Conservation (phyloP, 495 filamentous ascomycete species). For the Aspergillus conjunctus region DNA sequence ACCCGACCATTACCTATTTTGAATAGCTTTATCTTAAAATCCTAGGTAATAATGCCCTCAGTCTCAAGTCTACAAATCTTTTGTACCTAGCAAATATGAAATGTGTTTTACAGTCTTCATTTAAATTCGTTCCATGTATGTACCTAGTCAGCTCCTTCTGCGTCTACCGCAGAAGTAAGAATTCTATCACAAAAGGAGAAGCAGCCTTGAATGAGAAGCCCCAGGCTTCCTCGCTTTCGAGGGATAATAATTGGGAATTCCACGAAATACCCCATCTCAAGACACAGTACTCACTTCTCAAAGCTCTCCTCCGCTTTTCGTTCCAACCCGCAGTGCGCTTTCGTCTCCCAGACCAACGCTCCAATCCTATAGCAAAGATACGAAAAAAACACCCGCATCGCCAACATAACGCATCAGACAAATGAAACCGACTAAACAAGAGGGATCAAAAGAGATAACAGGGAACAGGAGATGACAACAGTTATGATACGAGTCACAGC, state of each 20-base stretch:
- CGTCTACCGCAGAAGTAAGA: slow-evolving; percentile 10
- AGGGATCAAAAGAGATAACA: slow-evolving; percentile 1
- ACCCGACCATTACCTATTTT: too few species aligned
- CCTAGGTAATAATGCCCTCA: too few species aligned
- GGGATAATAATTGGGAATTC: slow-evolving; percentile 1
- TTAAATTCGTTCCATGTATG: slow-evolving; percentile 12
- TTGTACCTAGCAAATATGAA: not conserved
- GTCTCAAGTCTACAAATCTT: not conserved
- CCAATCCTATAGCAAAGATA: slow-evolving; percentile 2
- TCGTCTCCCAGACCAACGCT: not conserved
- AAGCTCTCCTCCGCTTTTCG: slow-evolving; percentile 9
- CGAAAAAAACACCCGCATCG: not conserved
- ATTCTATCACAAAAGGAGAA: slow-evolving; percentile 11
- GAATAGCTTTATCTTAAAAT: too few species aligned
- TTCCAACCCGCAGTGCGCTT: slow-evolving; percentile 1
- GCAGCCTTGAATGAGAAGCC: slow-evolving; percentile 15
- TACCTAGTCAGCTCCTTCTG: slow-evolving; percentile 4
- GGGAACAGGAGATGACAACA: not conserved
- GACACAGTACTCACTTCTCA: slow-evolving; percentile 11
- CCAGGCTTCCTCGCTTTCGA: slow-evolving; percentile 12
- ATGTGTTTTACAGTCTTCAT: not conserved
- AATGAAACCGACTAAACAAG: slow-evolving; percentile 9
- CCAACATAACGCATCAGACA: slow-evolving; percentile 1
- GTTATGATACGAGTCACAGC: slow-evolving; percentile 12
- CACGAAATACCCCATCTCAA: slow-evolving; percentile 1